Base-by-base conservation (phyloP, 202 grass and related monocot genomes). In the Dendrocalamus latiflorus region DNA sequence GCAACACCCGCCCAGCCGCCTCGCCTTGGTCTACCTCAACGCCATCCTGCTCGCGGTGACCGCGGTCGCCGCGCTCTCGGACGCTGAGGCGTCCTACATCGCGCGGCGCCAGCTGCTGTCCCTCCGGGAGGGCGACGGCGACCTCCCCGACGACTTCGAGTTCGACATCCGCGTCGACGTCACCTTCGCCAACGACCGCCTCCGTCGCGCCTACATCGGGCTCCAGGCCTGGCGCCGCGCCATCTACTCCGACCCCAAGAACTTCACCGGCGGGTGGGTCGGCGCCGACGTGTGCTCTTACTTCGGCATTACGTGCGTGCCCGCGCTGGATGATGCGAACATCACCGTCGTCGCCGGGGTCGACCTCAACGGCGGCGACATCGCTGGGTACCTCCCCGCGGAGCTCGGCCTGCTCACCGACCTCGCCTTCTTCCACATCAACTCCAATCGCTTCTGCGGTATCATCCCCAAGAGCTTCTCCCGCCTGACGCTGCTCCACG, bases 361-460 rank as follows among this genome's bases (percentile, higher is more conserved):
- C 48, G 94, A 97, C 72, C 89, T 97, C 62, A 97, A 97, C 62
- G 86, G 87, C 38, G 91, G 74, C 45, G 91, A 97, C 84, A 93
- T 97, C 37, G 94, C 94, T 11, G 91, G 91, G 0, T 94, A 90
- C 80, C 87, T 97, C 69, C 91, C 91, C 0, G 48, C 70, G 0
- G 90, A 92, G 90, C 85, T 95, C 13, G 88, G 93, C 50, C 30
- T 86, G 26, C 63, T 95, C 39, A 79, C 69, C 28, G 89, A 96
- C 37, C 43, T 87, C n/a, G 93, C 88, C 17, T 20, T 93, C 45
- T 89, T 96, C 70, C 93, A 96, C 74, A 83, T 93, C 41, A 96
- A 96, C 47, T 93, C 93, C 10, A 96, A 93, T n/a, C 88, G 88
- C 17, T 94, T 97, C 69, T 97, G 91, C 11, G 94, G 91, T 6